Percentiles rank a stretch among this genome's conserved stretches.
These are phyloP conservation scores for Camellia lanceoleosa DNA, from an alignment of 148 eudicot species.

Conservation along the genomic window DNA sequence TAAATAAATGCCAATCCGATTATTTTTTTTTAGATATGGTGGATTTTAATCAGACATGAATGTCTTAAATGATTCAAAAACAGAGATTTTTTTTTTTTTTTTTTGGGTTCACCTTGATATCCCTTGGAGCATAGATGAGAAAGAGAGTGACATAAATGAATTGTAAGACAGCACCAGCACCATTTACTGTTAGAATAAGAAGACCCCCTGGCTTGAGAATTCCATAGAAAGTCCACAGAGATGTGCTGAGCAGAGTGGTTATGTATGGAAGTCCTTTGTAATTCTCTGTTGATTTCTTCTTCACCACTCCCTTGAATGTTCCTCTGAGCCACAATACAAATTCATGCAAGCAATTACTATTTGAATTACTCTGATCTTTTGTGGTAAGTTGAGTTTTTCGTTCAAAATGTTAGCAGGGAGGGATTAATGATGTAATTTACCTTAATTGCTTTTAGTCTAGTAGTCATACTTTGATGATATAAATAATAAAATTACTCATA, in stretches of 20 bases:
- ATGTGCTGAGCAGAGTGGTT: conserved; percentile 30
- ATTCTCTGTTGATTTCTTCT: conserved; percentile 35
- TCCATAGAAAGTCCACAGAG: conserved; percentile 41
- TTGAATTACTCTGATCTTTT: no score
- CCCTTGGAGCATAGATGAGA: conserved; percentile 38
- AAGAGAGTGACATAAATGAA: conserved; percentile 32
- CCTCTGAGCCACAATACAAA: conserved; percentile 12
- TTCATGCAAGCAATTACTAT: not conserved
- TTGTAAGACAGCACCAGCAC: conserved; percentile 32
- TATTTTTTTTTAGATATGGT: no score
- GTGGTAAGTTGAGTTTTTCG: no score
- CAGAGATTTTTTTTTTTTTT: not conserved
- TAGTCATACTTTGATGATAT: no score
- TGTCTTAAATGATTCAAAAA: not conserved
- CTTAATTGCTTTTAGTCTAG: no score
- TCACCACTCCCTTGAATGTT: conserved; percentile 32
- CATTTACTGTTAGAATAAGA: conserved; percentile 34
- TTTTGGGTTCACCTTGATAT: conserved; percentile 20
- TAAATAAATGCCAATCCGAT: no score
- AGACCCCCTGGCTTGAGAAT: conserved; percentile 34
- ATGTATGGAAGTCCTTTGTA: conserved; percentile 37
- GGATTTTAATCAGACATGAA: not conserved
- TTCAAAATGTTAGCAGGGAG: no score
- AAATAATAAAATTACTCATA: not conserved
- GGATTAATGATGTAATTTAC: no score